Conservation (phyloP, 1,139 yeast genomes). For the Geotrichum bryndzae region DNA sequence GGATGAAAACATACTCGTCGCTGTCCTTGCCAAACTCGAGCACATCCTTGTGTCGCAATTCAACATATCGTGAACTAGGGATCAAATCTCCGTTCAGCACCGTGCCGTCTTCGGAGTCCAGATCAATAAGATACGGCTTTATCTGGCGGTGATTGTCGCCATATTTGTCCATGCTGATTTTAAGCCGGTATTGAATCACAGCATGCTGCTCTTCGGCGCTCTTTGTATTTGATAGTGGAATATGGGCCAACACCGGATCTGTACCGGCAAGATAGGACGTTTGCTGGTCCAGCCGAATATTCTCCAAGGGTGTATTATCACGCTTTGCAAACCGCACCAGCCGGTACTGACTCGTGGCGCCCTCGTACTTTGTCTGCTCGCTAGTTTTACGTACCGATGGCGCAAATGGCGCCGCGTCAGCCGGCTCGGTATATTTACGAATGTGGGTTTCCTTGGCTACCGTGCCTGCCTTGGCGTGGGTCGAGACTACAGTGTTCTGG, state of each 20-base stretch:
- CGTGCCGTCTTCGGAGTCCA: slow-evolving; percentile 52
- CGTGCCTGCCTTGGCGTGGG: background rate
- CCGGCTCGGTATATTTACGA: slow-evolving; percentile 43
- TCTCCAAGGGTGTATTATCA: slow-evolving; percentile 28
- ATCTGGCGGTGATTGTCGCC: slow-evolving; percentile 23
- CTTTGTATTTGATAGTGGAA: slow-evolving; percentile 43
- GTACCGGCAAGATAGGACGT: slow-evolving; percentile 44
- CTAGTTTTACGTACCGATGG: slow-evolving; percentile 29
- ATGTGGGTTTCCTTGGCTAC: slow-evolving; percentile 26
- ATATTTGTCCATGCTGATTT: slow-evolving; percentile 23
- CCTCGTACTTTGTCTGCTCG: slow-evolving; percentile 17
- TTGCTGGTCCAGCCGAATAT: slow-evolving; percentile 32
- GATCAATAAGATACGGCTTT: slow-evolving; percentile 46
- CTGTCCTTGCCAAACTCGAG: slow-evolving; percentile 42
- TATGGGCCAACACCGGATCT: slow-evolving; percentile 42
- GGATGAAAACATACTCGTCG: slow-evolving; percentile 33
- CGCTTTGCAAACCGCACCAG: slow-evolving; percentile 27
- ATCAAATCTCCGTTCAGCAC: slow-evolving; percentile 43
- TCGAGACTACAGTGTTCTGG: slow-evolving; percentile 28
- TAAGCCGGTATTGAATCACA: slow-evolving; percentile 45
- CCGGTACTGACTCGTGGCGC: slow-evolving; percentile 20
- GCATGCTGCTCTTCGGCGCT: slow-evolving; percentile 44
- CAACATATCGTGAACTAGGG: slow-evolving; percentile 45
- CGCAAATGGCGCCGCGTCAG: slow-evolving; percentile 31
- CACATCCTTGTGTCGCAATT: slow-evolving; percentile 45